Percentiles rank a stretch among this genome's conserved stretches.
Evolutionary conservation across 345 rosid species (phyloP).

Genomic region (Dipteronia sinensis): DNA sequence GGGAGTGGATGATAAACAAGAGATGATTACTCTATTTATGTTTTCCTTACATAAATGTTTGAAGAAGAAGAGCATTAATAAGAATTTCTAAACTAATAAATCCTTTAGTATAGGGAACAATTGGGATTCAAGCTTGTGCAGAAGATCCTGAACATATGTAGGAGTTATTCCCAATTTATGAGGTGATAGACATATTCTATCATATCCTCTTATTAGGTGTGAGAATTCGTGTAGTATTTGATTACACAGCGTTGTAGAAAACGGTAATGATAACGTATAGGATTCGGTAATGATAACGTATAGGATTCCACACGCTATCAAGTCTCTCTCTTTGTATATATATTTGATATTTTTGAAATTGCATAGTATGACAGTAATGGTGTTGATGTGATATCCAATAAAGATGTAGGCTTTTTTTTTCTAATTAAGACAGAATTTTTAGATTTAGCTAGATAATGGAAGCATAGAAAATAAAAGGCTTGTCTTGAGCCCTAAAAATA

Average conservation of each 20-base stretch:
- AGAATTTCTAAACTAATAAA: not conserved
- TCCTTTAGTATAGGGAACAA: not conserved
- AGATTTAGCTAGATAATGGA: not conserved
- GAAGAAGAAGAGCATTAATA: not conserved
- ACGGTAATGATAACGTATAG: too few relatives aligned
- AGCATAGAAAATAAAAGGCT: not conserved
- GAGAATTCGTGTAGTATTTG: too few relatives aligned
- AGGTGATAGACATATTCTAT: too few relatives aligned
- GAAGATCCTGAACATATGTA: not conserved
- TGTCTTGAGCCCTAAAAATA: not conserved
- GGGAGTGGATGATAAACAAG: slow-evolving; percentile 1
- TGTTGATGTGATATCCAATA: not conserved
- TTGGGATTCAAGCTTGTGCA: not conserved
- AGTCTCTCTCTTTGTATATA: too few relatives aligned
- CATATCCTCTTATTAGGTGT: too few relatives aligned
- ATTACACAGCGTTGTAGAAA: too few relatives aligned
- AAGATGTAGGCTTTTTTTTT: not conserved
- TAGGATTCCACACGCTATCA: too few relatives aligned
- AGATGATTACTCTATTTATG: not conserved
- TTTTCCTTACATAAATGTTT: not conserved
- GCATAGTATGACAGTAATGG: too few relatives aligned
- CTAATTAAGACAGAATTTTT: not conserved
- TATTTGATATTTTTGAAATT: too few relatives aligned
- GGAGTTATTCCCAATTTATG: not conserved
- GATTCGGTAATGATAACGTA: too few relatives aligned